Evolutionary conservation across 2,329 filamentous ascomycete genomes (phyloP), one percentile per base, ranked within the genome.

Genomic region (Acrocalymma vagum): DNA sequence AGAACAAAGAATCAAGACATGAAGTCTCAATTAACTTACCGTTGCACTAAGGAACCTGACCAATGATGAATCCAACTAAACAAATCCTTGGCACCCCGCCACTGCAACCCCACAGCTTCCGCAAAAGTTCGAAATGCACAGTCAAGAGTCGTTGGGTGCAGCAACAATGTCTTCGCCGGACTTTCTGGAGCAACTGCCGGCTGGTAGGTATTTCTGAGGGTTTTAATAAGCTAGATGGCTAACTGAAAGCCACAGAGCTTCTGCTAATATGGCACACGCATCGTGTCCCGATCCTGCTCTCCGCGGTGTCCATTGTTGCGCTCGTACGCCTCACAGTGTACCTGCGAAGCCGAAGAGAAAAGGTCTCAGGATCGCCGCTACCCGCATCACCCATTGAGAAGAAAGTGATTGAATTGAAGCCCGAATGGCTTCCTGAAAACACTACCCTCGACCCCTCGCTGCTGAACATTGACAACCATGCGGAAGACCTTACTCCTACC

Each of bases 241-340:
- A 9, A 11, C 18, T 29, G 6, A 33, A 23, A n/a, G 7, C 9
- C 3, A 7, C 34, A 71, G 69, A 70, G 45, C 36, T 71, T 31
- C 53, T 71, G 16, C 44, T 55, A 16, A 56, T 70, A 42, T 71
- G 69, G 69, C 69, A 70, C 49, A 43, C 57, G 2, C 59, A 69
- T 41, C 61, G 69, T 30, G 46, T 67, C 24, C 53, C 62, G 8
- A 44, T 71, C 33, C 48, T 71, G 13, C 50, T 69, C 17, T 62
- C 61, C 23, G 60, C 56, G 18, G 45, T 63, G n/a, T 55, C 58
- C 7, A 35, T 69, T 22, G 49, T 60, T 16, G 49, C 58, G 8
- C 22, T 68, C 47, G 47, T 64, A 47, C 66, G 63, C 27, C 49
- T 69, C 10, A 39, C 53, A 3, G 43, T 57, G 18, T 59, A 62